Evolutionary conservation across 805 yeast genomes (phyloP).

Genomic region (Kluyveromyces lactis): DNA sequence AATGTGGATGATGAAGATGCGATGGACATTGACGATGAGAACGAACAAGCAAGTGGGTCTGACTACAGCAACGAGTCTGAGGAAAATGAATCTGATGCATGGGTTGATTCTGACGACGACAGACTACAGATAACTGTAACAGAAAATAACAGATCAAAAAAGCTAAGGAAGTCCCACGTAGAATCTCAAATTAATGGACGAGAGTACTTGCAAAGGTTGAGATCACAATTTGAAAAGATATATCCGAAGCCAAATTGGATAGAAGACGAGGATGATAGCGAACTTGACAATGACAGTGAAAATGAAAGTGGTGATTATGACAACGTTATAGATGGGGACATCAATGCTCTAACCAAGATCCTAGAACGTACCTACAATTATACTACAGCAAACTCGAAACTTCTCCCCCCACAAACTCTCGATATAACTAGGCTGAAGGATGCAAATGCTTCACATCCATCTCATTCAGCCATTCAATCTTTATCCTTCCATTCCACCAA

Average conservation of each 20-base stretch:
- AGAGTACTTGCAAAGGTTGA: constrained; percentile 53
- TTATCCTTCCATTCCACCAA: constrained; percentile 70
- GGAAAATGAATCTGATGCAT: constrained; percentile 41
- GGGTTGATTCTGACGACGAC: constrained; percentile 94
- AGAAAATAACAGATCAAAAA: constrained; percentile 52
- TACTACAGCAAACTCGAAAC: constrained; percentile 35
- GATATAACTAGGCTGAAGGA: constrained; percentile 81
- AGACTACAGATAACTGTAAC: constrained; percentile 50
- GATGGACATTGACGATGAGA: constrained; percentile 40
- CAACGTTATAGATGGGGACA: constrained; percentile 32
- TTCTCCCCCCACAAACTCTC: constrained; percentile 61
- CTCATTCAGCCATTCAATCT: constrained; percentile 79
- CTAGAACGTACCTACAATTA: constrained; percentile 33
- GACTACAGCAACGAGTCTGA: constrained; percentile 26
- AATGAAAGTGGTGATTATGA: constrained; percentile 24
- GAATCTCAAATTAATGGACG: constrained; percentile 50
- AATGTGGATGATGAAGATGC: constrained; percentile 26
- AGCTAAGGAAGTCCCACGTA: constrained; percentile 53
- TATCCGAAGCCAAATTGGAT: constrained; percentile 87
- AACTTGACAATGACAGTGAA: constrained; percentile 22
- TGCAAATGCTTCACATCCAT: constrained; percentile 62
- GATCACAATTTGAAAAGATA: constrained; percentile 62
- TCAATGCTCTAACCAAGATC: constrained; percentile 33
- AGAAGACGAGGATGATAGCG: constrained; percentile 28
- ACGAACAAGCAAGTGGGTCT: constrained; percentile 29